Percentiles rank a stretch among this genome's conserved stretches.
Evolutionary conservation across 2,329 filamentous ascomycete species (phyloP).

Genomic region (Trichoderma afroharzianum): DNA sequence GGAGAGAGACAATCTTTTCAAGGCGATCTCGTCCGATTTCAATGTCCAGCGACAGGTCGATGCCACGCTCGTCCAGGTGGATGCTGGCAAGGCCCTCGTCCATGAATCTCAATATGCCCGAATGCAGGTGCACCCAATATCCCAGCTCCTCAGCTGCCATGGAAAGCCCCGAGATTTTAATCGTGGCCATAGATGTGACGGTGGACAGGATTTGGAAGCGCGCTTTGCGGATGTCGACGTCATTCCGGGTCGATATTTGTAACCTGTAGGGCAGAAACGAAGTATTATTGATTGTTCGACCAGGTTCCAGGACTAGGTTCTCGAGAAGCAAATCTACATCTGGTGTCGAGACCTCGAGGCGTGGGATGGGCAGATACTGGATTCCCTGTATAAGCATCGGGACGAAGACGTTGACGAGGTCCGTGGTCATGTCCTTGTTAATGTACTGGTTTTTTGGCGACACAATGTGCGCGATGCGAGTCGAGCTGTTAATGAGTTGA

Average conservation of each 20-base stretch:
- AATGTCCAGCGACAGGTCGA: conserved; percentile 81
- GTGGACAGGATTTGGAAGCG: conserved; percentile 57
- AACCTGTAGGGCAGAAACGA: conserved; percentile 87
- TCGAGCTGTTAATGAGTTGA: conserved; percentile 62
- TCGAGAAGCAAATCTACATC: conserved; percentile 83
- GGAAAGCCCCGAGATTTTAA: conserved; percentile 79
- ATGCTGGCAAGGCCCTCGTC: conserved; percentile 86
- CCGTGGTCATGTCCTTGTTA: conserved; percentile 69
- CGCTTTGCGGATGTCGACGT: conserved; percentile 79
- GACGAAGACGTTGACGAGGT: conserved; percentile 75
- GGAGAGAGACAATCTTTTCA: conserved; percentile 77
- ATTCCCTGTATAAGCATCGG: conserved; percentile 73
- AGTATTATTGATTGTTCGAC: conserved; percentile 74
- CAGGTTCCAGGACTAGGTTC: conserved; percentile 86
- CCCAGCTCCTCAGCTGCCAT: conserved; percentile 82
- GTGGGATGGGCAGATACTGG: conserved; percentile 85
- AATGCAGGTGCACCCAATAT: conserved; percentile 81
- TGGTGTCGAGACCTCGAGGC: conserved; percentile 81
- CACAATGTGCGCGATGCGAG: conserved; percentile 66
- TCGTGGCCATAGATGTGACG: conserved; percentile 67
- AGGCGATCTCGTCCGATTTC: conserved; percentile 75
- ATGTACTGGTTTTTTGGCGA: conserved; percentile 61
- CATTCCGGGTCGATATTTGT: conserved; percentile 78
- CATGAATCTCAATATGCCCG: conserved; percentile 67
- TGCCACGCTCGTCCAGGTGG: conserved; percentile 77